Base-by-base conservation (phyloP, 805 yeast species). In the Wilhelminamyces savonicus region DNA sequence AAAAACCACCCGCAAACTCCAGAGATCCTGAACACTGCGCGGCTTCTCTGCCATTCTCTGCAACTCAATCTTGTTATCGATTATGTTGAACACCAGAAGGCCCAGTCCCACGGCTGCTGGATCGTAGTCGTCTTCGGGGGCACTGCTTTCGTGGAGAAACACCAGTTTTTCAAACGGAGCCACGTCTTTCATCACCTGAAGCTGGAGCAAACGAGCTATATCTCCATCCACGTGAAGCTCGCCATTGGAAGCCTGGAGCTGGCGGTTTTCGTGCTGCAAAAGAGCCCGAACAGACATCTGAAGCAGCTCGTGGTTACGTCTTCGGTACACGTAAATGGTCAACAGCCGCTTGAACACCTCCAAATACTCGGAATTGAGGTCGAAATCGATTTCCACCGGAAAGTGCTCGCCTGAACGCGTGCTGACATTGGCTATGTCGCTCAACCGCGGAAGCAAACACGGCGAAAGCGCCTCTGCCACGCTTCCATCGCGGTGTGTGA, bases 1-100 rank as follows among this genome's bases (percentile, higher is more conserved):
- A 54, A 82, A 77, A 7, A 82, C 51, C 28, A 82, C 48, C 35
- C 71, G 70, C 34, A 81, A 52, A 41, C 76, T 78, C 78, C 83
- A 74, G 30, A 81, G 52, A 31, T 79, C 83, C 27, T 78, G 79
- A 4, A 62, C 39, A 1, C 52, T 46, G 9, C 36, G 30, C 0
- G 81, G 79, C 1, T 43, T 39, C 3, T 35, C 34, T 1, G 74
- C 74, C 43, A 71, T 52, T 3, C 47, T 46, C 16, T 52, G 52
- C 16, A 79, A 50, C 38, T 78, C 80, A 14, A 74, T 46, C 44
- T 76, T 74, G 38, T 67, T 62, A 46, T 81, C 85, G 17, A 75
- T 48, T 10, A 65, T 61, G 27, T 54, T 53, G 38, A 55, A 60
- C 4, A 75, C 60, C 3, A 71, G 66, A 16, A 73, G 55, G 13